Percentiles rank a stretch among this genome's conserved stretches.
Evolutionary conservation across 495 filamentous ascomycete genomes (phyloP).

Genomic region (Xylaria castorea): DNA sequence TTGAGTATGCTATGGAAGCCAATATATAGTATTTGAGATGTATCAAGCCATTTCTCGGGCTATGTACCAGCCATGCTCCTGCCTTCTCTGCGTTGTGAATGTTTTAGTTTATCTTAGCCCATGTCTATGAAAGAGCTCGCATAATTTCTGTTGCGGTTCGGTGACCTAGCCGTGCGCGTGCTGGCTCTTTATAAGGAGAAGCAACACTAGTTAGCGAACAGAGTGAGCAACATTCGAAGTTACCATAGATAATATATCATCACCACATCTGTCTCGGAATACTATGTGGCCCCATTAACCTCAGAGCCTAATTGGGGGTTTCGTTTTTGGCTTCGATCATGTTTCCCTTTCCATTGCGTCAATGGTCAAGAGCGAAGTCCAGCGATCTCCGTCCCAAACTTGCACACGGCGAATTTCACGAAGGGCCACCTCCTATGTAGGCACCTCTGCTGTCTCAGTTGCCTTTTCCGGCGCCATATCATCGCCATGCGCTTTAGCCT

Average conservation of each 20-base stretch:
- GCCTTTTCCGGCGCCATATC: slow-evolving; percentile 18
- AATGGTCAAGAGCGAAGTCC: not conserved
- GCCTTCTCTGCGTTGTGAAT: not conserved
- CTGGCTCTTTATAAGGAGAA: not conserved
- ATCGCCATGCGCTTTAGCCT: slow-evolving; percentile 23
- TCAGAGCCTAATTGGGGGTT: not conserved
- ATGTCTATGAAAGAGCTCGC: not conserved
- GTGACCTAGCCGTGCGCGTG: not conserved
- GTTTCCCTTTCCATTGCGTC: not conserved
- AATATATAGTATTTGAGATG: not conserved
- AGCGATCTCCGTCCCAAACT: not conserved
- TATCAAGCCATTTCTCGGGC: not conserved
- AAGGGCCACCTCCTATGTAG: not conserved
- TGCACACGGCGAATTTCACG: not conserved
- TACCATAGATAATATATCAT: not conserved
- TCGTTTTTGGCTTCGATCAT: not conserved
- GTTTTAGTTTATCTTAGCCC: not conserved
- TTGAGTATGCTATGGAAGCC: not conserved
- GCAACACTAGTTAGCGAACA: not conserved
- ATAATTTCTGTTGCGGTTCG: not conserved
- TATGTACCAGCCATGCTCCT: not conserved
- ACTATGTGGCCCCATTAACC: not conserved
- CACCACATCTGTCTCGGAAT: not conserved
- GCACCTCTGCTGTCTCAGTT: slow-evolving; percentile 10
- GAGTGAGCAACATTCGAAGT: not conserved